phyloP scores from a whole-genome alignment of 805 yeast species.

The Maudiozyma bulderi region DNA sequence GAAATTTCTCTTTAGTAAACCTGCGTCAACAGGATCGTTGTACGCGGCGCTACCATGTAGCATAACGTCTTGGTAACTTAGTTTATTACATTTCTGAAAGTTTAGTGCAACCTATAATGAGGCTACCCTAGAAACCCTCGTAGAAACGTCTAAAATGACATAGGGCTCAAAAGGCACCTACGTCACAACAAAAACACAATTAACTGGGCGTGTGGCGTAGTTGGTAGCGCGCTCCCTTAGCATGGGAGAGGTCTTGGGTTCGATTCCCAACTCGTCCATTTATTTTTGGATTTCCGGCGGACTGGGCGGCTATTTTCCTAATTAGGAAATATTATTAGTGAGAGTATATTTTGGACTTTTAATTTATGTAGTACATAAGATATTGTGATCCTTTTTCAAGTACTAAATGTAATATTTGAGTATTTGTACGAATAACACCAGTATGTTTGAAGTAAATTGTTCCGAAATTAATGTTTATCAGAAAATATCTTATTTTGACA shows the following conservation, averaged over 20 bases:
- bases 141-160: too few relatives aligned
- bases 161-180: too few relatives aligned
- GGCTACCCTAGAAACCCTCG: too few relatives aligned
- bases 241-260: conserved; percentile 76
- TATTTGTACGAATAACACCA: neutral
- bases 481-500: neutral
- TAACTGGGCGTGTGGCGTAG: conserved; percentile 67
- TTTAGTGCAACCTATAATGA: too few relatives aligned
- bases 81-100: too few relatives aligned
- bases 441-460: neutral
- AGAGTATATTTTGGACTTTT: neutral
- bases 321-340: neutral
- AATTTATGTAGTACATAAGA: neutral
- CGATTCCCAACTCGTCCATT: conserved; percentile 70
- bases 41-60: too few relatives aligned
- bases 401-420: neutral
- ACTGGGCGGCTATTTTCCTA: neutral
- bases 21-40: too few relatives aligned
- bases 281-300: neutral
- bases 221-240: conserved; percentile 77
- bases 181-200: neutral
- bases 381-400: neutral
- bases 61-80: too few relatives aligned
- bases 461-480: neutral
- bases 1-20: too few relatives aligned